These are phyloP conservation scores for Lecanicillium sp. DNA, from an alignment of 2,329 filamentous ascomycete species.

Conservation along the genomic window DNA sequence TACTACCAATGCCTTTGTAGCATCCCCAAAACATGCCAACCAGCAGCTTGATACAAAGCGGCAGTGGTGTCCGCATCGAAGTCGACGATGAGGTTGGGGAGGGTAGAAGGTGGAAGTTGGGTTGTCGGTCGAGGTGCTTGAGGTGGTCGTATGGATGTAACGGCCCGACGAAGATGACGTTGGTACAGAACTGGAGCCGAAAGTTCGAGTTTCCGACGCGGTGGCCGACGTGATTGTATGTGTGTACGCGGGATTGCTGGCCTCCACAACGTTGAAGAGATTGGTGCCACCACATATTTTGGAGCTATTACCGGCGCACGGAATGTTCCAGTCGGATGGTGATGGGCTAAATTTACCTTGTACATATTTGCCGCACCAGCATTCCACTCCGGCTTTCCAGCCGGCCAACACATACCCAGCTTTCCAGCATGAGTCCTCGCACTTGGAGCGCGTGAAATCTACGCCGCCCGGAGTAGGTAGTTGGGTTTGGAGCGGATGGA, in stretches of 20 bases:
- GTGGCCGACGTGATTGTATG: too few relatives aligned
- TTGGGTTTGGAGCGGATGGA: constrained; percentile 2
- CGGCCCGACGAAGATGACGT: too few relatives aligned
- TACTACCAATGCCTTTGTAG: too few relatives aligned
- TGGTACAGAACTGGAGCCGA: too few relatives aligned
- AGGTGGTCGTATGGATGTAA: too few relatives aligned
- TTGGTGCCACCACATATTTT: not conserved
- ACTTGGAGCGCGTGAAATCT: not conserved
- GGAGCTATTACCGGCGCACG: constrained; percentile 5
- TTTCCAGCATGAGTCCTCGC: not conserved
- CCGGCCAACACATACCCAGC: constrained; percentile 4
- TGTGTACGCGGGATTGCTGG: not conserved
- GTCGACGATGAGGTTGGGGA: too few relatives aligned
- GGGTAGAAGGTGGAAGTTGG: too few relatives aligned
- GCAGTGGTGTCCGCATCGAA: too few relatives aligned
- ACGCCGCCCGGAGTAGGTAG: not conserved
- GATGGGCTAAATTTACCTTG: not conserved
- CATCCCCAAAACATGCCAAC: too few relatives aligned
- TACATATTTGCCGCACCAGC: constrained; percentile 2
- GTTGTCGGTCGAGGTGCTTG: too few relatives aligned
- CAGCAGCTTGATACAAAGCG: too few relatives aligned
- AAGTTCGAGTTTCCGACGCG: too few relatives aligned
- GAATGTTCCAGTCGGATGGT: not conserved
- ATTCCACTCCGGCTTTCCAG: constrained; percentile 5
- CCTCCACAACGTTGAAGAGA: not conserved